phyloP scores from a whole-genome alignment of 1,284 basidiomycete species.

The Pseudozyma tsukubaensis region DNA sequence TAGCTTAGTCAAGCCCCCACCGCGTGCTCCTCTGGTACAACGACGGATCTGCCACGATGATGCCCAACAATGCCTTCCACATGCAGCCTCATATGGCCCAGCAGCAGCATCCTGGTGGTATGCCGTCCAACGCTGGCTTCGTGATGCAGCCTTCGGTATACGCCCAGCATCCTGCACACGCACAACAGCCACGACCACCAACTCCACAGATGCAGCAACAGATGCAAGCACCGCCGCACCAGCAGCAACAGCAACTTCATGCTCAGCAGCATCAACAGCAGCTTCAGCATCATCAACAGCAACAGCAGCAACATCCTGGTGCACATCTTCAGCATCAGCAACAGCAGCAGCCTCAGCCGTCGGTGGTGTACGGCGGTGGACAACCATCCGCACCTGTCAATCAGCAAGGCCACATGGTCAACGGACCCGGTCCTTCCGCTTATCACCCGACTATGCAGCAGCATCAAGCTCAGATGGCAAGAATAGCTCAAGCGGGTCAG shows the following conservation, averaged over 20 bases:
- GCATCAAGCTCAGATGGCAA: slow-evolving; percentile 46
- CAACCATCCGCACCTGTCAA: slow-evolving; percentile 4
- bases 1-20: not conserved
- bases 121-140: slow-evolving; percentile 16
- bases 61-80: slow-evolving; percentile 46
- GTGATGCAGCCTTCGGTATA: slow-evolving; percentile 34
- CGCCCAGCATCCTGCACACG: slow-evolving; percentile 25
- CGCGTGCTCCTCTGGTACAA: not conserved
- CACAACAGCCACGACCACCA: slow-evolving; percentile 22
- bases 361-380: slow-evolving; percentile 22
- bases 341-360: slow-evolving; percentile 22
- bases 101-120: slow-evolving; percentile 29
- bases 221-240: slow-evolving; percentile 19
- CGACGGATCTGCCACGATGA: slow-evolving; percentile 22
- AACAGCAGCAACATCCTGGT: slow-evolving; percentile 8
- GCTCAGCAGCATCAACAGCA: slow-evolving; percentile 12
- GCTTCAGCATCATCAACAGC: slow-evolving; percentile 14
- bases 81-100: slow-evolving; percentile 36
- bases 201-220: slow-evolving; percentile 24
- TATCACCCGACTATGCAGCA: slow-evolving; percentile 51
- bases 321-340: slow-evolving; percentile 12
- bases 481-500: slow-evolving; percentile 38
- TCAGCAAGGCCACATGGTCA: slow-evolving; percentile 25
- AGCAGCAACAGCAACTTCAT: slow-evolving; percentile 18
- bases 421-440: slow-evolving; percentile 24